These are phyloP conservation scores for Candida sp. DNA, from an alignment of 1,139 yeast genomes.

Conservation along the genomic window DNA sequence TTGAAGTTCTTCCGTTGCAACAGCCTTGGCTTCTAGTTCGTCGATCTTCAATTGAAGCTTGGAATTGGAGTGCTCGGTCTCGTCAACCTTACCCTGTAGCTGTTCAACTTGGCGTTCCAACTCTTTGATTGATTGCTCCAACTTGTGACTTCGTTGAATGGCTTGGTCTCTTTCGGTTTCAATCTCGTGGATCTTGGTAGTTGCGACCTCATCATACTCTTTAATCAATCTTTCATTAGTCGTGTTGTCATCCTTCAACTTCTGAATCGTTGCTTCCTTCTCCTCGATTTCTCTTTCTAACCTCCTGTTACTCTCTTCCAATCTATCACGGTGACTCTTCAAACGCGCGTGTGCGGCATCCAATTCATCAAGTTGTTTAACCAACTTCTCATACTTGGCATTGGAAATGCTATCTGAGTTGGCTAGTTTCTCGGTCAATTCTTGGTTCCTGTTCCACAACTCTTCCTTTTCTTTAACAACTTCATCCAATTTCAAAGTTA, in stretches of 20 bases:
- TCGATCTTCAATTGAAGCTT: constrained; percentile 23
- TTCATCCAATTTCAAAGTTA: constrained; percentile 15
- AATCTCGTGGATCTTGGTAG: constrained; percentile 20
- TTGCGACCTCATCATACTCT: constrained; percentile 14
- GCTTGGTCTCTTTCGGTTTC: constrained; percentile 23
- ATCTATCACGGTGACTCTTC: constrained; percentile 3
- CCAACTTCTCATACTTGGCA: constrained; percentile 4
- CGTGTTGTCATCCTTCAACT: constrained; percentile 26
- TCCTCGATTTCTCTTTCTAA: constrained; percentile 6
- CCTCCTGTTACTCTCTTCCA: constrained; percentile 3
- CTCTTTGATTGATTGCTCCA: constrained; percentile 7
- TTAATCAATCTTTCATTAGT: constrained; percentile 22
- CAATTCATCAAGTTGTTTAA: constrained; percentile 1
- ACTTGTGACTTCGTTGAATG: constrained; percentile 16
- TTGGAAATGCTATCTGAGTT: background rate
- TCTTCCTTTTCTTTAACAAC: constrained; percentile 17
- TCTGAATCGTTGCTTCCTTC: background rate
- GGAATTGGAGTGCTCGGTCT: constrained; percentile 20
- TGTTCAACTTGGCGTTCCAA: constrained; percentile 23
- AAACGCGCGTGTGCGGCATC: background rate
- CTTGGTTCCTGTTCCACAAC: constrained; percentile 16
- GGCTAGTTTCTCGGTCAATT: constrained; percentile 7
- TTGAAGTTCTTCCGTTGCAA: constrained; percentile 4
- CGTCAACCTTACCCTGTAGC: constrained; percentile 16
- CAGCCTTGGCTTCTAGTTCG: constrained; percentile 16